Base-by-base conservation (phyloP, 768 basidiomycete genomes). In the Cyclocybe aegerita region DNA sequence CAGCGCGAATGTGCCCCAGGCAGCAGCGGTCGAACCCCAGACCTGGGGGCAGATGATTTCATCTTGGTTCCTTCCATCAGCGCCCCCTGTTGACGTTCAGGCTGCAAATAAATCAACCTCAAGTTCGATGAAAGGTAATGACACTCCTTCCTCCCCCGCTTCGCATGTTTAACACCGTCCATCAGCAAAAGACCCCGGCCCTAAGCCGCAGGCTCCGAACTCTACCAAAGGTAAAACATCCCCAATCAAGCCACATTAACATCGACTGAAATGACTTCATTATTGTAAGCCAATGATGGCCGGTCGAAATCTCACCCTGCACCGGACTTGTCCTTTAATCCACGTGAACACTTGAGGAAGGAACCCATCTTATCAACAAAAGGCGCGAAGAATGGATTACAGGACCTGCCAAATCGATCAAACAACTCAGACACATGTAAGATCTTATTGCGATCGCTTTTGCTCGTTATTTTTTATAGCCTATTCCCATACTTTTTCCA, bases 381-480 rank as follows among this genome's bases (percentile, higher is more conserved):
- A 37, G 37, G 46, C 15, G 36, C 37, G 23, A 39, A 38, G 23
- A 47, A 47, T 38, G 46, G 17, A 47, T 39, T 39, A 47, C 46
- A 30, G 15, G 35, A 47, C 46, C 37, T 38, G 46, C 36, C 15
- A 39, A 47, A 47, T 23, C 46, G 46, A 36, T 23, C 46, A 39
- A 47, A 39, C 46, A 47, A 47, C 16, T 47, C 46, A n/a, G 35
- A 47, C 36, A 29, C 46, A 47, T 23, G 46, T 47, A 47, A 47
- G 46, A 38, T 47, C 46, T 47, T 47, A 36, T 38, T 47, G n/a
- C n/a, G n/a, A n/a, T n/a, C 46, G 17, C 7, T 47, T 39, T 39
- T 39, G 35, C 46, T 39, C 17, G 7, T 38, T 47, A 34, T 46
- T 37, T 47, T 47, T 30, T 37, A 47, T n/a, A n/a, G n/a, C n/a